phyloP scores from a whole-genome alignment of 2,329 filamentous ascomycete genomes.

The Colletotrichum theobromicola region DNA sequence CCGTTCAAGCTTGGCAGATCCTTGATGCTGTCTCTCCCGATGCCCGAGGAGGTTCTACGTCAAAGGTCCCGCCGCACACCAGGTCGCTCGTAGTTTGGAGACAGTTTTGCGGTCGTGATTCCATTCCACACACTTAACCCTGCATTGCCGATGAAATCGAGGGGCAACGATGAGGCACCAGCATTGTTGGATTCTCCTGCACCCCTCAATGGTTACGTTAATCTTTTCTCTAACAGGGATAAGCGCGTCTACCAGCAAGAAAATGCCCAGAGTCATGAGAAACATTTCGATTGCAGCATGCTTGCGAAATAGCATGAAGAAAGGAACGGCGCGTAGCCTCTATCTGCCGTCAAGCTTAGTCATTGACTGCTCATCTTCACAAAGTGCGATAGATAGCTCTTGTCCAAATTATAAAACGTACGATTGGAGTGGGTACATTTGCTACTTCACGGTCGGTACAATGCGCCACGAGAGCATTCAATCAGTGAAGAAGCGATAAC shows the following conservation, averaged over 20 bases:
- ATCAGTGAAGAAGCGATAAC: neutral
- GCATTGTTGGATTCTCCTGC: neutral
- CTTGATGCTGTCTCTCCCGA: neutral
- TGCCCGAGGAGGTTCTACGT: neutral
- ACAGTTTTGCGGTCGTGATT: neutral
- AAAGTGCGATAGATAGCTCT: neutral
- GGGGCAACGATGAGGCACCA: neutral
- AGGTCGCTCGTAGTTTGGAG: neutral
- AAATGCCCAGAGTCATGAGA: neutral
- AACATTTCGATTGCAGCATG: neutral
- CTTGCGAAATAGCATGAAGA: neutral
- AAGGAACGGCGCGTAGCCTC: neutral
- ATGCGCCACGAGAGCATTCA: neutral
- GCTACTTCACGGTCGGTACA: neutral
- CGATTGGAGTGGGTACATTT: neutral
- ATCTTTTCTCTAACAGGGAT: neutral
- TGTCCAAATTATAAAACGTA: neutral
- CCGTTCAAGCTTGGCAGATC: neutral
- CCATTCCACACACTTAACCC: neutral
- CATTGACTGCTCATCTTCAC: neutral
- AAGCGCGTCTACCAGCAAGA: neutral
- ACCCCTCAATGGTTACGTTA: neutral
- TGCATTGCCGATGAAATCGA: neutral
- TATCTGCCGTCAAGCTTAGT: neutral
- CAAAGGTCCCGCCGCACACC: neutral